Evolutionary conservation across 805 yeast genomes (phyloP), one percentile per base, ranked within the genome.

Genomic region (Metschnikowia drakensbergensis): DNA sequence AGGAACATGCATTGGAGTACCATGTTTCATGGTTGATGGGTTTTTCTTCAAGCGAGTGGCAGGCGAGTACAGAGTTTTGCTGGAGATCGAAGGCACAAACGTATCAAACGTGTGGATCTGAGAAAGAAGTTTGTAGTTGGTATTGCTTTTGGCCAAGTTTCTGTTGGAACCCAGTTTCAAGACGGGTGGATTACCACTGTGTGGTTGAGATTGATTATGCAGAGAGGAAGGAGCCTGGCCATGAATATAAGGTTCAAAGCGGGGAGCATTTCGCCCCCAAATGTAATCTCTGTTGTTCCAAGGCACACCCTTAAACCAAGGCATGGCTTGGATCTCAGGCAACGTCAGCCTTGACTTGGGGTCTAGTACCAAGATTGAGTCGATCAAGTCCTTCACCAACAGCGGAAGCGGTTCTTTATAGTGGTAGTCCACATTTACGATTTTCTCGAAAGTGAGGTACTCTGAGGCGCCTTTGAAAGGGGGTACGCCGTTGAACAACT

Each of bases 401-500:
- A 36, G 51, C 0, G 75, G 75, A 5, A 66, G 43, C 1, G 65
- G 67, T n/a, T 50, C 53, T 17, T 52, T 46, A 50, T 65, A 88
- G 17, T 78, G 67, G 62, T 85, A 94, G 48, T 88, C 87, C 31
- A 86, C 72, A 39, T 78, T 78, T 42, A 91, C 88, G 59, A 94
- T 94, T 61, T 87, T 86, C 61, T 90, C 96, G 68, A 90, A 90
- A 0, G 96, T 90, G 49, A 83, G 78, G 62, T 87, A 83, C 66
- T 90, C 97, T 22, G 89, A 88, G 22, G 77, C 69, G 0, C 96
- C 97, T 64, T 90, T 86, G 65, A 90, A 90, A 0, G 97, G 97
- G 2, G 97, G 97, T 25, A 72, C 68, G 0, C 97, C 97, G 39
- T 85, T 82, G 45, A 88, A 77, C 60, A 91, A 77, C 65, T 90